These are phyloP conservation scores for Daldinia grandis DNA, from an alignment of 495 filamentous ascomycete species.

Conservation along the genomic window DNA sequence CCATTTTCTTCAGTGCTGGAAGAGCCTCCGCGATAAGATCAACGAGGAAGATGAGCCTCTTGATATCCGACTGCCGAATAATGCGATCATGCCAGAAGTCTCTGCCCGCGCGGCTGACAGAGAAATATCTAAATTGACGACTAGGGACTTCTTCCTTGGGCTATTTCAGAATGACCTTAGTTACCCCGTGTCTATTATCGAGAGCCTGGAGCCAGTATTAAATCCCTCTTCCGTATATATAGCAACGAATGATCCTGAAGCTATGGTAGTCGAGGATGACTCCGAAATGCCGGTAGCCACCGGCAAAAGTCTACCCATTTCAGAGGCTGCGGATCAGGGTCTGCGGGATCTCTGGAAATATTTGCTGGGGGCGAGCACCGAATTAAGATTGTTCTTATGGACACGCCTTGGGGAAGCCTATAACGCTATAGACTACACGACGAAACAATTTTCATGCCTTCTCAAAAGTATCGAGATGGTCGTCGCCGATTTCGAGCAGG, in stretches of 20 bases:
- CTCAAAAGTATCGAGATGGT: slow-evolving; percentile 85
- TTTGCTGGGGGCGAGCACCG: slow-evolving; percentile 78
- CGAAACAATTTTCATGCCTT: slow-evolving; percentile 86
- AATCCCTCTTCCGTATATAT: slow-evolving; percentile 70
- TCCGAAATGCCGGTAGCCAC: neutral
- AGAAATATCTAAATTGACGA: slow-evolving; percentile 89
- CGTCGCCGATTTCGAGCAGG: slow-evolving; percentile 72
- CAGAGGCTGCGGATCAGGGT: slow-evolving; percentile 56
- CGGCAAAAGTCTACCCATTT: slow-evolving; percentile 48
- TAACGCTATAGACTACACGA: slow-evolving; percentile 77
- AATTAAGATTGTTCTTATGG: slow-evolving; percentile 87
- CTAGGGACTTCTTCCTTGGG: slow-evolving; percentile 92
- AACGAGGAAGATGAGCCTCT: slow-evolving; percentile 42
- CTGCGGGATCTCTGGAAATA: slow-evolving; percentile 83
- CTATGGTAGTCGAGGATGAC: slow-evolving; percentile 8
- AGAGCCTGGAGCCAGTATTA: slow-evolving; percentile 90
- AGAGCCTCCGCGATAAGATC: slow-evolving; percentile 64
- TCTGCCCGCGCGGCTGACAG: slow-evolving; percentile 81
- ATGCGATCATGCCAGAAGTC: slow-evolving; percentile 86
- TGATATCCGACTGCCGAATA: slow-evolving; percentile 79
- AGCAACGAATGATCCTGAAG: slow-evolving; percentile 23
- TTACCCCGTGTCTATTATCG: slow-evolving; percentile 83
- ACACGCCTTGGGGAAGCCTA: slow-evolving; percentile 87
- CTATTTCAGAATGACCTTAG: slow-evolving; percentile 74
- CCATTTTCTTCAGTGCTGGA: slow-evolving; percentile 80